phyloP scores from a whole-genome alignment of 2,329 filamentous ascomycete species.

The Drechslera avenae region DNA sequence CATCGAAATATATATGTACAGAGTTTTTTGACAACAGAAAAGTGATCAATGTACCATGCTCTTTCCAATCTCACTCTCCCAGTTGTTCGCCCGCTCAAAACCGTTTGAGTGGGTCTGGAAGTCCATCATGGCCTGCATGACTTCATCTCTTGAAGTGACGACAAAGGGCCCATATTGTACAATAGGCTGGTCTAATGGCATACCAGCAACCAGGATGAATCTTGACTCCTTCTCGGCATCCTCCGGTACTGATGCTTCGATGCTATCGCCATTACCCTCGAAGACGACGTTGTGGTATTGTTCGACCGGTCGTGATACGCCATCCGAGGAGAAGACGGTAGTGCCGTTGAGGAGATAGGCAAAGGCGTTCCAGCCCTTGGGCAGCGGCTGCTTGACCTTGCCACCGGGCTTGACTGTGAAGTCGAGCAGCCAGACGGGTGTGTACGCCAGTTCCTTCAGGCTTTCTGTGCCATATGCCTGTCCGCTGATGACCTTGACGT shows the following conservation, averaged over 20 bases:
- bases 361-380: conserved; percentile 86
- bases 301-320: conserved; percentile 55
- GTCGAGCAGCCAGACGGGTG: conserved; percentile 95
- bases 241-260: conserved; percentile 71
- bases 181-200: conserved; percentile 56
- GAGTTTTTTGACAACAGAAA: too few species aligned
- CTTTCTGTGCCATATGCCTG: conserved; percentile 83
- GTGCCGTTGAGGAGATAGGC: conserved; percentile 81
- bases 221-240: conserved; percentile 64
- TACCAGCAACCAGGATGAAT: conserved; percentile 76
- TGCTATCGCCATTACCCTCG: conserved; percentile 74
- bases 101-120: conserved; percentile 46
- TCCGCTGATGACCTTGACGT: conserved; percentile 89
- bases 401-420: conserved; percentile 80
- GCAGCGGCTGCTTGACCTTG: conserved; percentile 74
- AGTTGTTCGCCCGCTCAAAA: conserved; percentile 70
- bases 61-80: conserved; percentile 72
- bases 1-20: too few species aligned
- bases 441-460: conserved; percentile 89
- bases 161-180: conserved; percentile 51
- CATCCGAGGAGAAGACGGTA: conserved; percentile 58
- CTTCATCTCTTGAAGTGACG: conserved; percentile 43
- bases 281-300: conserved; percentile 92
- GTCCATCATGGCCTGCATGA: conserved; percentile 47
- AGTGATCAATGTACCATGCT: conserved; percentile 35